Conservation (phyloP, 495 filamentous ascomycete genomes). For the Xylaria curta region DNA sequence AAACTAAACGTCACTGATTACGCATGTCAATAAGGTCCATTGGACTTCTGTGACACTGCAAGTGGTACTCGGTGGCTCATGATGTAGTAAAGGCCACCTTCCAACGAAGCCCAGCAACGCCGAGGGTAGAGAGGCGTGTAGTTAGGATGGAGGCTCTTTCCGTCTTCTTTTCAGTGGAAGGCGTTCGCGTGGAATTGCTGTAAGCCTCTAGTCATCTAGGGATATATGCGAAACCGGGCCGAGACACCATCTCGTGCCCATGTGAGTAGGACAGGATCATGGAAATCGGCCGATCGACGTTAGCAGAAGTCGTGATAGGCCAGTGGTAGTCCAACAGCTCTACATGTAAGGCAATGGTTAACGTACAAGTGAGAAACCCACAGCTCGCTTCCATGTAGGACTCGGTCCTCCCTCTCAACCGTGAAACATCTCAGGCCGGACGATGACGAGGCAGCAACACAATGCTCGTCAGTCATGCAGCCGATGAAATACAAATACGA, state of each 20-base stretch:
- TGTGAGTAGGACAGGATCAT: background rate
- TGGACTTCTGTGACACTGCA: background rate
- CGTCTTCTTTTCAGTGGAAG: background rate
- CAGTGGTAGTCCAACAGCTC: background rate
- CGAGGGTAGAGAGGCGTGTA: background rate
- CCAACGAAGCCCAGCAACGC: background rate
- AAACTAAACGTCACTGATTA: background rate
- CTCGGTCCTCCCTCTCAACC: slow-evolving; percentile 21
- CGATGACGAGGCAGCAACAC: background rate
- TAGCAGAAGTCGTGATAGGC: background rate
- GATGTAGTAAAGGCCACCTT: background rate
- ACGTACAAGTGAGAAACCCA: background rate
- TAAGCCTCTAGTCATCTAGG: background rate
- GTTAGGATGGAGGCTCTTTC: background rate
- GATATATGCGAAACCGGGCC: background rate
- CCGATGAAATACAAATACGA: background rate
- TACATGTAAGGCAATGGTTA: background rate
- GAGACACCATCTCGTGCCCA: background rate
- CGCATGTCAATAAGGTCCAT: background rate
- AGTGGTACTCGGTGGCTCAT: background rate
- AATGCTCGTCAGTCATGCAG: background rate
- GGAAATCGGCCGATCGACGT: background rate
- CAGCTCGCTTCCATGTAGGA: slow-evolving; percentile 30
- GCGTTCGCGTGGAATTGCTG: background rate
- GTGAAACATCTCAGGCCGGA: background rate